phyloP scores from a whole-genome alignment of 371 early-diverging fungal species.

The Saksenaea oblongispora region DNA sequence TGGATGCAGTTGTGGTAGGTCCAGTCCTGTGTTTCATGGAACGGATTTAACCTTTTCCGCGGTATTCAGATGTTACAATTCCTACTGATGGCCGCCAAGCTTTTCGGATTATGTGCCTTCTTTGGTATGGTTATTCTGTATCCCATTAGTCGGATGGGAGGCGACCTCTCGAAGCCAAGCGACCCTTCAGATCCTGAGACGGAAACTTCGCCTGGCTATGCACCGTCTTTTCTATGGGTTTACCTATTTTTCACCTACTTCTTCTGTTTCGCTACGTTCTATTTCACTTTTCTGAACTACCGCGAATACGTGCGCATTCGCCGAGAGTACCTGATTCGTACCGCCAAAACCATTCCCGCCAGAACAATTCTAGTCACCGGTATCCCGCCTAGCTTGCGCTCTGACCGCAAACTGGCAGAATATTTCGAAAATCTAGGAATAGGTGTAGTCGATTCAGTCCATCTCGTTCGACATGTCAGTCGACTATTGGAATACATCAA shows the following conservation, averaged over 20 bases:
- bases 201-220: slow-evolving; percentile 15
- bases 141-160: slow-evolving; percentile 51
- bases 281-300: slow-evolving; percentile 62
- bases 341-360: slow-evolving; percentile 51
- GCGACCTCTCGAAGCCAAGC: slow-evolving; percentile 35
- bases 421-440: slow-evolving; percentile 60
- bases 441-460: slow-evolving; percentile 62
- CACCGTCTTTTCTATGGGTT: slow-evolving; percentile 49
- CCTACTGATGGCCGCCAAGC: slow-evolving; percentile 50
- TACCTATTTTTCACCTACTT: slow-evolving; percentile 65
- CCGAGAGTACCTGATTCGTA: slow-evolving; percentile 50
- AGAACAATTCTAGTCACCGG: slow-evolving; percentile 64
- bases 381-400: slow-evolving; percentile 55
- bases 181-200: slow-evolving; percentile 22
- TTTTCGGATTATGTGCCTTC: slow-evolving; percentile 51
- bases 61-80: slow-evolving; percentile 50
- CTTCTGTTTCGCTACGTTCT: slow-evolving; percentile 61
- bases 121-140: slow-evolving; percentile 50
- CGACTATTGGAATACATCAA: slow-evolving; percentile 46
- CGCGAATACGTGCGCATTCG: slow-evolving; percentile 59
- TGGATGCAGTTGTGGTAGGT: slow-evolving; percentile 67
- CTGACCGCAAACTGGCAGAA: slow-evolving; percentile 51
- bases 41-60: neutral
- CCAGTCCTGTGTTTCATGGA: neutral
- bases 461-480: slow-evolving; percentile 59